phyloP scores from a whole-genome alignment of 192 early-diverging fungal species.

The Chytriomyces sp. region DNA sequence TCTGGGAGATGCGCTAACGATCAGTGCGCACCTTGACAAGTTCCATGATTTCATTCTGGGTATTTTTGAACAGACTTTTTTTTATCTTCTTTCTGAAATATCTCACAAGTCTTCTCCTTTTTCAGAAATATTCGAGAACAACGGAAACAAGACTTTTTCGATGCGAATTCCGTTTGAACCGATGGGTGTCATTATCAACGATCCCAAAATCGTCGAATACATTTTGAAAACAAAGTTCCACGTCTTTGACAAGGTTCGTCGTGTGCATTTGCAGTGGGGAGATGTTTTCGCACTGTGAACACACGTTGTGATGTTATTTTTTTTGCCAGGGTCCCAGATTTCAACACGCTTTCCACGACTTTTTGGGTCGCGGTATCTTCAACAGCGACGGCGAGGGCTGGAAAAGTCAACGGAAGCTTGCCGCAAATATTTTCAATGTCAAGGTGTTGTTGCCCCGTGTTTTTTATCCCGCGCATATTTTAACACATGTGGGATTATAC shows the following conservation, averaged over 20 bases:
- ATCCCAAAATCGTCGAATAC: slow-evolving; percentile 43
- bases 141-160: slow-evolving; percentile 4
- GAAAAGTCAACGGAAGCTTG: slow-evolving; percentile 65
- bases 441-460: slow-evolving; percentile 17
- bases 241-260: slow-evolving; percentile 37
- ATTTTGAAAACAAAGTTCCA: slow-evolving; percentile 48
- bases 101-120: no score
- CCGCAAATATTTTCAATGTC: slow-evolving; percentile 52
- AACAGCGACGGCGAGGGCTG: slow-evolving; percentile 72
- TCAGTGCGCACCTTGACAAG: background rate
- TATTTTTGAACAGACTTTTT: background rate
- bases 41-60: slow-evolving; percentile 18
- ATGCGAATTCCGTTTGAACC: slow-evolving; percentile 16
- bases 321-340: slow-evolving; percentile 15
- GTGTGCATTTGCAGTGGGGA: background rate
- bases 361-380: slow-evolving; percentile 75
- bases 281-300: background rate
- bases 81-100: background rate
- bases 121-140: slow-evolving; percentile 18
- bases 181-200: slow-evolving; percentile 22
- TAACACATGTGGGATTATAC: background rate
- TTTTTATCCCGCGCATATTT: background rate
- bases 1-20: slow-evolving; percentile 19
- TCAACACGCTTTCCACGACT: slow-evolving; percentile 42
- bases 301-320: no score